Conservation (phyloP, 129 eudicot species). For the Flaveria robusta region DNA sequence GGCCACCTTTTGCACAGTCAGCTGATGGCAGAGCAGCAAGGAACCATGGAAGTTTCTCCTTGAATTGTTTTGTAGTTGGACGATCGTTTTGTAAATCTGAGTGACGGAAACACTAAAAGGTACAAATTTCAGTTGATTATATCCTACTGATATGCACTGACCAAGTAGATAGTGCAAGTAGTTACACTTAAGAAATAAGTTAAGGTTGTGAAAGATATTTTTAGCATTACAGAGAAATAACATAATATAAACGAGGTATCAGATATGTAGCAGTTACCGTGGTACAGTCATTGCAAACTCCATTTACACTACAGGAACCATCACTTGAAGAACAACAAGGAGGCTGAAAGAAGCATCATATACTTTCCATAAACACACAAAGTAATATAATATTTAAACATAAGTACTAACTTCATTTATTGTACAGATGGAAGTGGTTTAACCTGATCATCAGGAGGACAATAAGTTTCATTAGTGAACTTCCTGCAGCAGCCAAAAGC, state of each 20-base stretch:
- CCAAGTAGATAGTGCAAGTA: constrained; percentile 20
- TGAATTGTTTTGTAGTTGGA: constrained; percentile 81
- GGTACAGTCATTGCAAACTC: constrained; percentile 84
- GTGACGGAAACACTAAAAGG: constrained; percentile 83
- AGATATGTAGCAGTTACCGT: constrained; percentile 59
- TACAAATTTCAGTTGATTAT: constrained; percentile 28
- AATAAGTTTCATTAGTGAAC: constrained; percentile 81
- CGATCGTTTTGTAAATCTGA: constrained; percentile 84
- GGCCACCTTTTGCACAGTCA: constrained; percentile 99
- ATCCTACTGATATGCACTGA: background rate
- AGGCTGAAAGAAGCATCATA: constrained; percentile 60
- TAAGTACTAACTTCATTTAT: background rate
- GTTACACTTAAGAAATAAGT: constrained; percentile 14
- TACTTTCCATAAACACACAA: constrained; percentile 13
- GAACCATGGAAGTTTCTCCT: constrained; percentile 97
- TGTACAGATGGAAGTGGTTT: background rate
- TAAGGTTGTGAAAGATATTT: constrained; percentile 1
- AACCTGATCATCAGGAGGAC: constrained; percentile 92
- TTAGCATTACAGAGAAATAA: background rate
- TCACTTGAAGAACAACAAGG: constrained; percentile 86
- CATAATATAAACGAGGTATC: constrained; percentile 9
- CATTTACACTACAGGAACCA: constrained; percentile 57
- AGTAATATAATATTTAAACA: background rate
- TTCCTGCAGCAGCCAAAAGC: constrained; percentile 99
- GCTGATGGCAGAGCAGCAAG: constrained; percentile 85